phyloP scores from a whole-genome alignment of 805 yeast species.

The Wickerhamiella siamensis region DNA sequence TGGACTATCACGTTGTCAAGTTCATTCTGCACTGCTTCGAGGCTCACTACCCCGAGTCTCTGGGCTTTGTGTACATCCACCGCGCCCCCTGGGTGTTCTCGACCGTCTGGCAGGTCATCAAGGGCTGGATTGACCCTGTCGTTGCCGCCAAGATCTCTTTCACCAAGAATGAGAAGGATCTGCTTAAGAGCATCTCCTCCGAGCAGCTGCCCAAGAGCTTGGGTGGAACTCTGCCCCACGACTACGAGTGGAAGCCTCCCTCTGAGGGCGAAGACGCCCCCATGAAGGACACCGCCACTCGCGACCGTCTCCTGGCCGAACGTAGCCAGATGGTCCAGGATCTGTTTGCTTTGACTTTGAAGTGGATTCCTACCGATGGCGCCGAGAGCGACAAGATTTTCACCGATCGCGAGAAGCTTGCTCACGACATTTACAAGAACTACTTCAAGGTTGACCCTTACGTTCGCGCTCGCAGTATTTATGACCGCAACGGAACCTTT shows the following conservation, averaged over 20 bases:
- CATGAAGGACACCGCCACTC: conserved; percentile 32
- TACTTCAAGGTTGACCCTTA: conserved; percentile 67
- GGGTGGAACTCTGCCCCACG: conserved; percentile 58
- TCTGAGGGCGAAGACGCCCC: conserved; percentile 40
- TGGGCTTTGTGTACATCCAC: conserved; percentile 73
- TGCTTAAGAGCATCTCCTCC: conserved; percentile 44
- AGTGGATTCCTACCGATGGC: conserved; percentile 53
- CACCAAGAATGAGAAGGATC: conserved; percentile 55
- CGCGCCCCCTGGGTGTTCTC: conserved; percentile 96
- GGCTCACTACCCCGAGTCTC: conserved; percentile 90
- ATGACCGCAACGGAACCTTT: conserved; percentile 59
- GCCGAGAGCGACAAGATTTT: conserved; percentile 33
- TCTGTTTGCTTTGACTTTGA: conserved; percentile 50
- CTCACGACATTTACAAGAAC: conserved; percentile 42
- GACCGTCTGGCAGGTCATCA: conserved; percentile 86
- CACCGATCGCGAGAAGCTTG: conserved; percentile 35
- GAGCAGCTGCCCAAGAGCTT: conserved; percentile 51
- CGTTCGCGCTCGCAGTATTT: conserved; percentile 60
- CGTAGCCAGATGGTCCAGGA: conserved; percentile 40
- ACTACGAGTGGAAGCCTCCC: conserved; percentile 49
- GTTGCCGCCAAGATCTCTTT: conserved; percentile 84
- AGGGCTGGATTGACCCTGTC: conserved; percentile 92
- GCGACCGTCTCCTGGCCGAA: conserved; percentile 33
- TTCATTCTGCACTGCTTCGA: conserved; percentile 81
- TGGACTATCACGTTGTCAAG: conserved; percentile 87